Evolutionary conservation across 2,329 filamentous ascomycete genomes (phyloP), one percentile per base, ranked within the genome.

Genomic region (Calonectria multiphialidica): DNA sequence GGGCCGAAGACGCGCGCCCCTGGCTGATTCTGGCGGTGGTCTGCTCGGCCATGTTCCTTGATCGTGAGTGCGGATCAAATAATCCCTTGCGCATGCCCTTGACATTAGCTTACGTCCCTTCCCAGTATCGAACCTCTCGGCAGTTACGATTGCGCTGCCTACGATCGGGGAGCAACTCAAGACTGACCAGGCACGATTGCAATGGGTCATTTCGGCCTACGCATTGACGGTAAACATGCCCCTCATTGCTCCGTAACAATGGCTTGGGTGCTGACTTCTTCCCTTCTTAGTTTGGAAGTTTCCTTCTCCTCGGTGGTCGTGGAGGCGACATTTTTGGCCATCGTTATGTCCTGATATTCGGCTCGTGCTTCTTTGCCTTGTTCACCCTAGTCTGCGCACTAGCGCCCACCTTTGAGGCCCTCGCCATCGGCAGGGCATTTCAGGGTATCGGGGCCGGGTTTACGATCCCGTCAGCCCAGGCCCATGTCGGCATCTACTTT

Each of bases 381-480:
- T 59, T 59, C 53, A 59, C 53, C 1, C 53, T 59, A 23, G 53
- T 59, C 2, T 59, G 53, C 35, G 53, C 53, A 9, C 23, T 59
- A 40, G 53, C 53, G 53, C 53, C 53, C 6, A 40, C 21, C 6
- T 59, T 59, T 59, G 53, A 59, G 53, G 53, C 53, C 37, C 33
- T 59, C 33, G 53, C 53, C 5, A 59, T 59, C 23, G 53, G 53
- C 35, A 25, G 53, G 21, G 53, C 53, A 16, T 59, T 59, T 15
- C 53, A 59, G 33, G 53, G 53, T 33, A 59, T 59, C 33, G 53
- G 53, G 12, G 53, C 53, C 33, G 53, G 53, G 53, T 59, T 59
- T 40, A 59, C 53, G 33, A 59, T 59, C 53, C 53, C 53, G 13
- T 59, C 53, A 30, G 53, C 53, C 1, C 53, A 59, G 35, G 53